A percentile compares a stretch with the other conserved stretches of the same genome.
phyloP scores from a whole-genome alignment of 2,329 filamentous ascomycete genomes.

The Ophiognomonia clavigignenti-juglandacearum region DNA sequence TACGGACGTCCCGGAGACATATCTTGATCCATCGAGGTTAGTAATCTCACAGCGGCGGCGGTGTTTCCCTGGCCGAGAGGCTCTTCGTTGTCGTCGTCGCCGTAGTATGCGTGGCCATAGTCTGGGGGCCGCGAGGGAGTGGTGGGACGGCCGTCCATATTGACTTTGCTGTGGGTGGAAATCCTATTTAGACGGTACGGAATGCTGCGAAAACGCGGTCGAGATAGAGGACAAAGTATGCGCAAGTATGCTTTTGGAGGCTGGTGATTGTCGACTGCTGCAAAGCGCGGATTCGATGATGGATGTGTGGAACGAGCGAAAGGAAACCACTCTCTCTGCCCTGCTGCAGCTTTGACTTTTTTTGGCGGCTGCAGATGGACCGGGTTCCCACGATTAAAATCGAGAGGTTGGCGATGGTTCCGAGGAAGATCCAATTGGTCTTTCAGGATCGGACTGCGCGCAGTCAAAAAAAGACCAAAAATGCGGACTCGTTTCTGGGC shows the following conservation, averaged over 20 bases:
- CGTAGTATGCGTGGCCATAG: conserved; percentile 51
- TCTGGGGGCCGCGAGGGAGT: conserved; percentile 50
- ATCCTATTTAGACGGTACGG: too few species aligned
- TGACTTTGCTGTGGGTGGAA: conserved; percentile 10
- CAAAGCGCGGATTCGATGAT: too few species aligned
- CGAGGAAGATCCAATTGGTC: neutral
- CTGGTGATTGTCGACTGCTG: too few species aligned
- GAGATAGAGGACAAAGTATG: neutral
- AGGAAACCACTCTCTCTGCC: too few species aligned
- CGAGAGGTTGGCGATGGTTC: neutral
- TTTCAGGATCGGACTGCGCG: neutral
- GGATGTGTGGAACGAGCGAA: neutral
- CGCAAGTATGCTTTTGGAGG: neutral
- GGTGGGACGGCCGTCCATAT: conserved; percentile 44
- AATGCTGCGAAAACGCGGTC: neutral
- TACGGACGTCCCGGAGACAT: conserved; percentile 46
- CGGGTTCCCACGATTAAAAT: conserved; percentile 1
- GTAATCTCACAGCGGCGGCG: conserved; percentile 51
- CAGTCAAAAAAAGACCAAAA: too few species aligned
- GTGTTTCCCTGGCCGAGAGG: conserved; percentile 39
- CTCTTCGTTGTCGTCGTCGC: conserved; percentile 46
- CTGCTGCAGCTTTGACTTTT: neutral
- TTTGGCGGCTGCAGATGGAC: neutral
- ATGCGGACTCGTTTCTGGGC: neutral
- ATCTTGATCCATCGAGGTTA: conserved; percentile 59